Evolutionary conservation across 257 asterid genomes (phyloP).

Genomic region (Ilex aquifolium): DNA sequence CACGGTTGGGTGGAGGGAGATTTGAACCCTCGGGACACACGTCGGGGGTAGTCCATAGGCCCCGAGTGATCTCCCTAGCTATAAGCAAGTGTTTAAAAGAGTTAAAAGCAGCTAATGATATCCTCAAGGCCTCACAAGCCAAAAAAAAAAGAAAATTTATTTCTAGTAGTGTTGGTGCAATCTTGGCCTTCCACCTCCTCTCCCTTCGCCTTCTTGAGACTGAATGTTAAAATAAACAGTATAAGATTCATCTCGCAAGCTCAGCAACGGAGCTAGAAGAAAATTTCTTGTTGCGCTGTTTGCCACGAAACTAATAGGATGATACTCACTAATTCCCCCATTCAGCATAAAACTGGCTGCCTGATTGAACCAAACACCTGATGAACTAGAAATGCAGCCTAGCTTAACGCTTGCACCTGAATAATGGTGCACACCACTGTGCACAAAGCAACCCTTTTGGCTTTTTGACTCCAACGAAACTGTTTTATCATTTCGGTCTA

Average conservation of each 20-base stretch:
- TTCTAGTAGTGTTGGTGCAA: no score
- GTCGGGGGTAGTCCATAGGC: no score
- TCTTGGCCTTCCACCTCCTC: no score
- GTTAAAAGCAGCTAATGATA: no score
- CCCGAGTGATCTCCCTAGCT: no score
- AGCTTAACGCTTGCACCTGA: not conserved
- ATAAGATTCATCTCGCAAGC: not conserved
- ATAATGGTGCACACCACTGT: not conserved
- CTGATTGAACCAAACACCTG: not conserved
- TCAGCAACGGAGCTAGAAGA: not conserved
- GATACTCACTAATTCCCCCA: not conserved
- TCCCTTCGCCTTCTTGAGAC: not conserved
- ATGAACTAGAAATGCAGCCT: not conserved
- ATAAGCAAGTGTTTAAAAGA: no score
- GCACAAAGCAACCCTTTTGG: not conserved
- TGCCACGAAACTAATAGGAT: not conserved
- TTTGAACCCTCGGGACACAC: no score
- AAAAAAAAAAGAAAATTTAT: no score
- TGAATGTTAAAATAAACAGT: not conserved
- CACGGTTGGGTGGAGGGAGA: no score
- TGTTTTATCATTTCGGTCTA: not conserved
- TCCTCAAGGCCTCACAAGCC: no score
- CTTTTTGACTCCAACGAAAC: not conserved
- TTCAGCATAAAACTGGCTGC: not conserved
- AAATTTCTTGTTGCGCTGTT: not conserved